Conservation (phyloP, 352 stramenopile species). For the Phytopythium boreale region DNA sequence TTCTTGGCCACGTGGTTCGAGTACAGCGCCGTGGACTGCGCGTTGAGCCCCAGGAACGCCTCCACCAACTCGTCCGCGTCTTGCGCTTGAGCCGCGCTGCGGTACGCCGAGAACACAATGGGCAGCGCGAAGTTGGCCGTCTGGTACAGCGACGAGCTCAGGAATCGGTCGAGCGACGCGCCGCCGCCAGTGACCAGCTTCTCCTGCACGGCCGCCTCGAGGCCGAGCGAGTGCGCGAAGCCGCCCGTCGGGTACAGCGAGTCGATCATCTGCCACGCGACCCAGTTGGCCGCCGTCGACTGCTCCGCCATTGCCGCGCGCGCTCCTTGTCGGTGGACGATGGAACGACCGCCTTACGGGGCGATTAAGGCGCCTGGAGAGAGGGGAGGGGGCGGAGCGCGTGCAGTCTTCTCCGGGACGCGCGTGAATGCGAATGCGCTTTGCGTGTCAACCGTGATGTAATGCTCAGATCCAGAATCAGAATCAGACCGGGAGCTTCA, state of each 20-base stretch:
- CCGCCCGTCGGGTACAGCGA: conserved; percentile 80
- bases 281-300: conserved; percentile 29
- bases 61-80: conserved; percentile 23
- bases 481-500: neutral
- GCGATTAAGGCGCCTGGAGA: neutral
- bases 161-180: conserved; percentile 49
- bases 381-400: neutral
- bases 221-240: conserved; percentile 78
- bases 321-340: neutral
- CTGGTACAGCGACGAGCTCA: conserved; percentile 64
- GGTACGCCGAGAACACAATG: conserved; percentile 56
- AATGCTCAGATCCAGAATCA: neutral
- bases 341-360: neutral
- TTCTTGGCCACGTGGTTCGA: conserved; percentile 82
- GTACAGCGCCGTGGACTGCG: conserved; percentile 45
- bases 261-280: conserved; percentile 80
- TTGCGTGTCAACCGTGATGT: neutral
- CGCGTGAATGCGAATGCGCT: neutral
- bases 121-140: conserved; percentile 71
- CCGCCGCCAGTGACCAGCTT: conserved; percentile 34
- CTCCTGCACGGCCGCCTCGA: conserved; percentile 77
- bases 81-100: conserved; percentile 11
- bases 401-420: neutral
- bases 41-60: conserved; percentile 49
- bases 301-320: neutral